Base-by-base conservation (phyloP, 75 land plant genomes). In the Pinus albicaulis region DNA sequence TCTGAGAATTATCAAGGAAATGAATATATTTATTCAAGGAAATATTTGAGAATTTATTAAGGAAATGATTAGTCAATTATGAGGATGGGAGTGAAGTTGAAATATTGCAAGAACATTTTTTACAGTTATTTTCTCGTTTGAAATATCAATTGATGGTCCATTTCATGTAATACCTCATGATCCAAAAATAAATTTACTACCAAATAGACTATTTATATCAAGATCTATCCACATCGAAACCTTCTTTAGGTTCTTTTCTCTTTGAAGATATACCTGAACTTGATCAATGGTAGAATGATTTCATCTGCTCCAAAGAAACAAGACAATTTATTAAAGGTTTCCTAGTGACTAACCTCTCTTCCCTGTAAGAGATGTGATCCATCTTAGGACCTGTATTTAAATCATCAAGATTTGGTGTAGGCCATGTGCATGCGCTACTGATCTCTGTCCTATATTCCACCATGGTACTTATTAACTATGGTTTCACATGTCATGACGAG, bases 191-290 rank as follows among this genome's bases (percentile, higher is more conserved):
- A 61, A 22, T 28, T 76, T 85, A 88, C 74, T 86, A 85, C 95
- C 93, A 91, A 24, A 90, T 70, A 0, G 82, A 41, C 36, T 86
- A 91, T 76, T 91, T 89, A 73, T 73, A 86, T n/a, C 61, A 68
- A 48, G 63, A 78, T 13, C 74, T 82, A 4, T 83, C 76, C 66
- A 77, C 31, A 73, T 90, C 92, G 86, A 88, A 89, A 22, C 91
- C 93, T 16, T 89, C 95, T 16, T 90, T 93, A 31, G 93, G 90
- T 71, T 92, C 98, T 66, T 90, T 92, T 76, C 98, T 84, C 81
- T 95, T 92, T 60, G 76, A 65, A 23, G 57, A 57, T 13, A 72
- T 83, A 80, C 83, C 81, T 26, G 56, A 77, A 22, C 25, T 19
- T 15, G 82, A 66, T 23, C 76, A 58, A 15, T 72, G 83, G 59